Conservation (phyloP, 2,329 filamentous ascomycete genomes). For the Sclerotinia borealis region DNA sequence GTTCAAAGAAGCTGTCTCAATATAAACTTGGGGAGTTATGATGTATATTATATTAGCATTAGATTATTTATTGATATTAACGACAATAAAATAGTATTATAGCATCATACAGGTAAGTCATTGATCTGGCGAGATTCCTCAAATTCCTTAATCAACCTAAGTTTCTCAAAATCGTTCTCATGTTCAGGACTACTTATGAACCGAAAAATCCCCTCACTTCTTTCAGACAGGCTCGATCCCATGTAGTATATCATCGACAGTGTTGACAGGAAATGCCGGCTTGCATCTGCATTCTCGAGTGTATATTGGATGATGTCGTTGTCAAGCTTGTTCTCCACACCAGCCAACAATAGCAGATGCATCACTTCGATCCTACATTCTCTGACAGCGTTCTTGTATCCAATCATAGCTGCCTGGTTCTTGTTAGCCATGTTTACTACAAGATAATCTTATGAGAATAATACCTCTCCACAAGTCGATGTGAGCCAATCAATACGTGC, state of each 20-base stretch:
- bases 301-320: slow-evolving; percentile 8
- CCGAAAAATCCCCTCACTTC: background rate
- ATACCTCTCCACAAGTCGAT: slow-evolving; percentile 29
- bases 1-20: background rate
- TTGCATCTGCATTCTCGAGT: background rate
- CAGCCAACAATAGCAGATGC: slow-evolving; percentile 20
- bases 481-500: slow-evolving; percentile 25
- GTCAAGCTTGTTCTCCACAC: slow-evolving; percentile 17
- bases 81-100: background rate
- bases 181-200: background rate
- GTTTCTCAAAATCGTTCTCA: background rate
- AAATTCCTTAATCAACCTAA: background rate
- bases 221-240: background rate
- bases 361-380: slow-evolving; percentile 21
- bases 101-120: background rate
- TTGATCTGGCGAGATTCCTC: background rate
- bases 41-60: background rate
- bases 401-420: slow-evolving; percentile 21
- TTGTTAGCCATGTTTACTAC: background rate
- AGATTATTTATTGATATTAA: background rate
- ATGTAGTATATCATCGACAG: background rate
- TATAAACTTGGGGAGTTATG: background rate
- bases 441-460: background rate
- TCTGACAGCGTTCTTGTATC: slow-evolving; percentile 23
- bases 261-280: background rate